Conservation (phyloP, 2,329 filamentous ascomycete genomes). For the Sclerotinia trifoliorum region DNA sequence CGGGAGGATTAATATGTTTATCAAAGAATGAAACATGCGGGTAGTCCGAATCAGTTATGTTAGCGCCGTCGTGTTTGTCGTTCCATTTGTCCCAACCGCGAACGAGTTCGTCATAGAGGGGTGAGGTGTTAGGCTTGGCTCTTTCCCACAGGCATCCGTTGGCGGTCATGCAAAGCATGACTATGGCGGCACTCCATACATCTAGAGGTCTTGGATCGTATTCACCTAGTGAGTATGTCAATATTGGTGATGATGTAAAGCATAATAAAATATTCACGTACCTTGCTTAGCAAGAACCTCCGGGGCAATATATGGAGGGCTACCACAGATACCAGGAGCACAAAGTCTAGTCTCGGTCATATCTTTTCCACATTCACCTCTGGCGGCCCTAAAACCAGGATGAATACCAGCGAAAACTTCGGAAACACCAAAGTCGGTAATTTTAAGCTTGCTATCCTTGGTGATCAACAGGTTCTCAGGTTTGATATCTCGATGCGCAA, state of each 20-base stretch:
- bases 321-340: constrained; percentile 78
- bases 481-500: constrained; percentile 89
- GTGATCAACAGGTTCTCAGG: constrained; percentile 81
- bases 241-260: constrained; percentile 11
- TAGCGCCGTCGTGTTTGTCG: constrained; percentile 47
- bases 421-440: constrained; percentile 87
- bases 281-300: constrained; percentile 71
- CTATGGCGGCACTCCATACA: constrained; percentile 82
- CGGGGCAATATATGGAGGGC: constrained; percentile 81
- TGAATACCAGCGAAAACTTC: constrained; percentile 83
- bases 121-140: constrained; percentile 52
- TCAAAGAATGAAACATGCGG: constrained; percentile 67
- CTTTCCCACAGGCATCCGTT: constrained; percentile 72
- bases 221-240: constrained; percentile 40
- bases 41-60: constrained; percentile 60
- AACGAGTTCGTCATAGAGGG: constrained; percentile 62
- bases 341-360: constrained; percentile 72
- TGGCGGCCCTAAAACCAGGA: constrained; percentile 70
- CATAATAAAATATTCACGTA: constrained; percentile 32
- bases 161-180: constrained; percentile 75
- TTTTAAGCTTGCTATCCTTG: constrained; percentile 78
- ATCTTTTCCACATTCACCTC: constrained; percentile 69
- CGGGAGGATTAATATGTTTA: constrained; percentile 61
- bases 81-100: constrained; percentile 69
- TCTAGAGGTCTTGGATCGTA: constrained; percentile 79